These are phyloP conservation scores for Claviceps humidiphila DNA, from an alignment of 2,329 filamentous ascomycete species.

Conservation along the genomic window DNA sequence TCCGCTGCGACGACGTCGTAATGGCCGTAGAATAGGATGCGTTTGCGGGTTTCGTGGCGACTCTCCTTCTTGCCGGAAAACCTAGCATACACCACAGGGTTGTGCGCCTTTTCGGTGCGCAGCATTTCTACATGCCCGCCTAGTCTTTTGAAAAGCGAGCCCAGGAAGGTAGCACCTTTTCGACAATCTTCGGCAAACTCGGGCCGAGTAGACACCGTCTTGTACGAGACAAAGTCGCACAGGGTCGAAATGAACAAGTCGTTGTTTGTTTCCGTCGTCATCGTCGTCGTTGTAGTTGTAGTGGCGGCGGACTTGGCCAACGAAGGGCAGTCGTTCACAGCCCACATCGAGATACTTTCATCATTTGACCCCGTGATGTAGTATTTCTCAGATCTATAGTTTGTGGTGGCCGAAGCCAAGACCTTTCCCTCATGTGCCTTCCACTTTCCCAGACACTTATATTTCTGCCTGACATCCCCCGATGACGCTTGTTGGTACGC, in stretches of 20 bases:
- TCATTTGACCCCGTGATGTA: conserved; percentile 93
- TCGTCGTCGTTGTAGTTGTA: neutral
- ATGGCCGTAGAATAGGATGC: conserved; percentile 91
- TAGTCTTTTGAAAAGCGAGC: conserved; percentile 80
- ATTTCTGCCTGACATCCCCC: conserved; percentile 58
- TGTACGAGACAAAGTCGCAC: conserved; percentile 78
- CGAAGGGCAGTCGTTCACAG: conserved; percentile 38
- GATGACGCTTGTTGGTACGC: conserved; percentile 35
- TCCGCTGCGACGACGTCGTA: conserved; percentile 95
- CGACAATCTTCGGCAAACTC: conserved; percentile 87
- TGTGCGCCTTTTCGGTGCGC: conserved; percentile 65
- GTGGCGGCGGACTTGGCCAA: conserved; percentile 19
- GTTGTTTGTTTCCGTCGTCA: conserved; percentile 19
- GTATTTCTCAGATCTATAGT: conserved; percentile 58
- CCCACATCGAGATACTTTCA: conserved; percentile 79
- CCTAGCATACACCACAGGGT: conserved; percentile 85
- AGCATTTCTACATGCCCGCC: conserved; percentile 84
- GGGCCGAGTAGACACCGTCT: conserved; percentile 76
- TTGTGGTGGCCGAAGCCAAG: conserved; percentile 66
- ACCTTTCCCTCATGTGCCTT: conserved; percentile 79
- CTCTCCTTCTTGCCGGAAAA: conserved; percentile 66
- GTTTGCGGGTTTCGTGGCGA: conserved; percentile 52
- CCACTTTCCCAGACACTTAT: conserved; percentile 67
- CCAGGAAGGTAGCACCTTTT: conserved; percentile 80
- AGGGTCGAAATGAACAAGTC: conserved; percentile 57